Evolutionary conservation across 2,329 filamentous ascomycete species (phyloP).

Genomic region (Alternaria infectoria): DNA sequence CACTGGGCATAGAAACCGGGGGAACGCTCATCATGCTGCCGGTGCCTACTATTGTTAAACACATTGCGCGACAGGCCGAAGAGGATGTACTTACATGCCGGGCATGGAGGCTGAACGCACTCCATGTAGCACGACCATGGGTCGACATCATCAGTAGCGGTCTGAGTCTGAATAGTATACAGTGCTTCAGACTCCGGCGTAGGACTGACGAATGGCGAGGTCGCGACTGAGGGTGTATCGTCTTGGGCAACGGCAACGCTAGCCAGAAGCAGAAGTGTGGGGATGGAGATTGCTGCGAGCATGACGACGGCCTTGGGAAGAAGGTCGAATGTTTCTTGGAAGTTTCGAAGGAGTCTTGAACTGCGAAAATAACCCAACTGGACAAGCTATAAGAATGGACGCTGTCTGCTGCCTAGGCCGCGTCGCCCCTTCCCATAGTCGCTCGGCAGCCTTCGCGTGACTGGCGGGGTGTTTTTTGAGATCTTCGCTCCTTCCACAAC

Average conservation of each 20-base stretch:
- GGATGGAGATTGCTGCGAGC: slow-evolving; percentile 26
- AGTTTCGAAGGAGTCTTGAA: not conserved
- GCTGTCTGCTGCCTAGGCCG: slow-evolving; percentile 12
- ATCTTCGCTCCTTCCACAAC: slow-evolving; percentile 43
- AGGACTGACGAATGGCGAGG: slow-evolving; percentile 17
- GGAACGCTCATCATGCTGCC: slow-evolving; percentile 18
- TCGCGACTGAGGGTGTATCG: slow-evolving; percentile 17
- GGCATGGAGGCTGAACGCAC: slow-evolving; percentile 36
- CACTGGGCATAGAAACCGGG: slow-evolving; percentile 5
- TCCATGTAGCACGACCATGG: slow-evolving; percentile 29
- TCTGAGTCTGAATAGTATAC: slow-evolving; percentile 38
- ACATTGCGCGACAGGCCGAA: not conserved
- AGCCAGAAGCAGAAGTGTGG: slow-evolving; percentile 38
- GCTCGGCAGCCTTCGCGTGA: slow-evolving; percentile 16
- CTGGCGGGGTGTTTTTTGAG: slow-evolving; percentile 17
- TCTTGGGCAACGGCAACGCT: slow-evolving; percentile 26
- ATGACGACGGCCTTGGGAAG: slow-evolving; percentile 21
- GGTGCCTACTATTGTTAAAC: slow-evolving; percentile 14
- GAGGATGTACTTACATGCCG: slow-evolving; percentile 24
- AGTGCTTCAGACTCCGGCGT: slow-evolving; percentile 25
- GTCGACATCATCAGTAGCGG: slow-evolving; percentile 18
- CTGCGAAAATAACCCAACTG: not conserved
- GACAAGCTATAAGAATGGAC: not conserved
- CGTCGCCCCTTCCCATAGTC: slow-evolving; percentile 5
- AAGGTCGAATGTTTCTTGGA: not conserved